A percentile compares a stretch with the other conserved stretches of the same genome.
Conservation (phyloP, 352 stramenopile genomes). For the Halophytophthora batemanensis region DNA sequence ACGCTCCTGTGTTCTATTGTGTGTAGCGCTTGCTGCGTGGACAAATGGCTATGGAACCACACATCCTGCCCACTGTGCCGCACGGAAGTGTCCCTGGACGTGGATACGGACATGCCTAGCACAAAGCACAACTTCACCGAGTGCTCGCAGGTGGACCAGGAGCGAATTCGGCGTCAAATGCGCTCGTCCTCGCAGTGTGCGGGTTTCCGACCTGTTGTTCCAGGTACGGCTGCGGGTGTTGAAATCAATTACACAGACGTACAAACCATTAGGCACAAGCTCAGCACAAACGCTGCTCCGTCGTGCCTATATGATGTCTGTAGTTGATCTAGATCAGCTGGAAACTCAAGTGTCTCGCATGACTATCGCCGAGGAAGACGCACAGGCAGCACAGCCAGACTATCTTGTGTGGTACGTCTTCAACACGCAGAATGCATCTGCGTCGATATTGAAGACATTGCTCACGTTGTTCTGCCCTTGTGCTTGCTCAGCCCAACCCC, state of each 20-base stretch:
- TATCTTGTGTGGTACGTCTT: conserved; percentile 33
- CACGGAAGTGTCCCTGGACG: conserved; percentile 66
- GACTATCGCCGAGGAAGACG: conserved; percentile 26
- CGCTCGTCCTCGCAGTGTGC: conserved; percentile 62
- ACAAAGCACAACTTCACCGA: conserved; percentile 79
- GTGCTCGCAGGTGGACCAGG: conserved; percentile 64
- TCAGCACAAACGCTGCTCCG: too few relatives aligned
- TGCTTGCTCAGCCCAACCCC: conserved; percentile 23
- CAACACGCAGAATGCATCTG: background rate
- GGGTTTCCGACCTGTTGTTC: conserved; percentile 68
- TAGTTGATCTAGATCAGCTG: conserved; percentile 32
- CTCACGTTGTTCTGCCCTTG: conserved; percentile 5
- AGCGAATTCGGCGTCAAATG: conserved; percentile 72
- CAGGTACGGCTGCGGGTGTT: conserved; percentile 31
- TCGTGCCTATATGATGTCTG: background rate
- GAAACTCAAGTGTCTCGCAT: conserved; percentile 29
- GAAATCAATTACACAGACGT: conserved; percentile 2
- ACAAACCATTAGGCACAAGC: background rate
- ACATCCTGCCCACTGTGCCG: conserved; percentile 82
- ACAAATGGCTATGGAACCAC: conserved; percentile 87
- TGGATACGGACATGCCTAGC: conserved; percentile 29
- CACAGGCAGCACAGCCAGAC: conserved; percentile 27
- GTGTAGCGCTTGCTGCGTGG: conserved; percentile 69
- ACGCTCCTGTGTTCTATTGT: conserved; percentile 6
- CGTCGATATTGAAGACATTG: background rate